Conservation (phyloP, 228 moss, liverwort and hornwort genomes). For the Sphagnum magellanicum region DNA sequence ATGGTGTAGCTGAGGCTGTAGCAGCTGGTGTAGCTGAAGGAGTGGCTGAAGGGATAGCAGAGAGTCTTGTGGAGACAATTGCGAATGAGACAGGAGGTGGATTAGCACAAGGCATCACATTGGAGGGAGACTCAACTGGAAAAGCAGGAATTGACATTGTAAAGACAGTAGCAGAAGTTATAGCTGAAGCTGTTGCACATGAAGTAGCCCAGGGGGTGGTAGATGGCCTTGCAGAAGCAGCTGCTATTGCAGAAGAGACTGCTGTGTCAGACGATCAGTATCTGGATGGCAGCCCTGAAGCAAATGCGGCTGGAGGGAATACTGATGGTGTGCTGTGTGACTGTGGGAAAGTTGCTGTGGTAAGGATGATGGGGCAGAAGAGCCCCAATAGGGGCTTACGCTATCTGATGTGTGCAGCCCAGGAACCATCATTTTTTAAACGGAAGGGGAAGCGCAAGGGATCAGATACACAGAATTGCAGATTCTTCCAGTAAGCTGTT, state of each 20-base stretch:
- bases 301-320: constrained; percentile 11
- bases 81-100: constrained; percentile 50
- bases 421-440: constrained; percentile 56
- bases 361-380: constrained; percentile 52
- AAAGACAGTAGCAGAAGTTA: constrained; percentile 45
- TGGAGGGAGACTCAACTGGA: constrained; percentile 13
- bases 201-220: constrained; percentile 55
- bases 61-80: constrained; percentile 54
- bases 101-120: constrained; percentile 18
- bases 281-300: constrained; percentile 2
- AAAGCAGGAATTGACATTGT: constrained; percentile 44
- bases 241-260: constrained; percentile 20
- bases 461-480: constrained; percentile 44
- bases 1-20: constrained; percentile 40
- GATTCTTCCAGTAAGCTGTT: constrained; percentile 37
- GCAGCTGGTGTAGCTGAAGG: constrained; percentile 45
- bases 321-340: constrained; percentile 43
- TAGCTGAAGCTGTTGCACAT: constrained; percentile 52
- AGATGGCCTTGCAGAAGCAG: constrained; percentile 49
- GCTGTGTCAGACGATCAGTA: constrained; percentile 15
- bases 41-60: constrained; percentile 60
- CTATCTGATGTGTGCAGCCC: constrained; percentile 52
- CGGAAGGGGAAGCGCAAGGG: constrained; percentile 51
- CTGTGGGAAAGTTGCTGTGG: constrained; percentile 50
- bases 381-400: constrained; percentile 57